Percentiles rank a stretch among this genome's conserved stretches.
Conservation (phyloP, 192 early-diverging fungal genomes). For the Phlyctochytrium bullatum region DNA sequence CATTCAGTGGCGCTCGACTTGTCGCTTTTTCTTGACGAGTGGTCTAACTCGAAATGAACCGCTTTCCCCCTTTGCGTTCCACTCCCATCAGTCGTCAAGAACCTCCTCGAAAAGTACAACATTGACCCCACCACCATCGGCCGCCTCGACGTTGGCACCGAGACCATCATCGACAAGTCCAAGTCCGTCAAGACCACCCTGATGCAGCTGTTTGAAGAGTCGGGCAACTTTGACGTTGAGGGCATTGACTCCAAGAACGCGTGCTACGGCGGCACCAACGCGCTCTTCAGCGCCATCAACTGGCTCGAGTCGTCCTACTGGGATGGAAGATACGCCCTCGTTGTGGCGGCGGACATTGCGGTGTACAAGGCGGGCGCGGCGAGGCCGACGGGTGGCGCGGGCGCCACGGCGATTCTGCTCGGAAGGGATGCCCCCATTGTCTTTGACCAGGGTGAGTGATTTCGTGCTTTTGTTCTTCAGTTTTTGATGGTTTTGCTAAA, state of each 20-base stretch:
- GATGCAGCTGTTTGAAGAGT: constrained; percentile 91
- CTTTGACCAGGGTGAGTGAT: constrained; percentile 67
- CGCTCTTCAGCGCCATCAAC: constrained; percentile 96
- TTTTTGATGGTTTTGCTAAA: constrained; percentile 3
- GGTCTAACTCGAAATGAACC: no score
- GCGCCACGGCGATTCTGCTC: constrained; percentile 86
- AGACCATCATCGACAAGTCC: constrained; percentile 99
- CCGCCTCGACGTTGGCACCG: constrained; percentile 95
- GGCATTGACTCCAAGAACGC: constrained; percentile 99
- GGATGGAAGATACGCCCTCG: constrained; percentile 80
- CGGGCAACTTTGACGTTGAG: constrained; percentile 90
- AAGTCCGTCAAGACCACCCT: constrained; percentile 96
- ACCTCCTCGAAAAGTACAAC: constrained; percentile 90
- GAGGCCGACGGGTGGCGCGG: constrained; percentile 91
- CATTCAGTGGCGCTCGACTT: constrained; percentile 22
- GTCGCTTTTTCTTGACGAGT: constrained; percentile 19
- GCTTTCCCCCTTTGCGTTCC: no score
- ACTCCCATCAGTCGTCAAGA: constrained; percentile 78
- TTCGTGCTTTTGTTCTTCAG: constrained; percentile 1
- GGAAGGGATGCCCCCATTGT: constrained; percentile 93
- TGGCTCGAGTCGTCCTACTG: constrained; percentile 93
- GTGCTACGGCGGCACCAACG: constrained; percentile 97
- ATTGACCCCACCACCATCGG: constrained; percentile 85
- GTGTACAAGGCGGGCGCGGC: constrained; percentile 90
- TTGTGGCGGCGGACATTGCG: constrained; percentile 89